A percentile compares a stretch with the other conserved stretches of the same genome.
Evolutionary conservation across 225 moss, liverwort and hornwort species (phyloP).

Genomic region (Bryoerythrophyllum caledonicum): DNA sequence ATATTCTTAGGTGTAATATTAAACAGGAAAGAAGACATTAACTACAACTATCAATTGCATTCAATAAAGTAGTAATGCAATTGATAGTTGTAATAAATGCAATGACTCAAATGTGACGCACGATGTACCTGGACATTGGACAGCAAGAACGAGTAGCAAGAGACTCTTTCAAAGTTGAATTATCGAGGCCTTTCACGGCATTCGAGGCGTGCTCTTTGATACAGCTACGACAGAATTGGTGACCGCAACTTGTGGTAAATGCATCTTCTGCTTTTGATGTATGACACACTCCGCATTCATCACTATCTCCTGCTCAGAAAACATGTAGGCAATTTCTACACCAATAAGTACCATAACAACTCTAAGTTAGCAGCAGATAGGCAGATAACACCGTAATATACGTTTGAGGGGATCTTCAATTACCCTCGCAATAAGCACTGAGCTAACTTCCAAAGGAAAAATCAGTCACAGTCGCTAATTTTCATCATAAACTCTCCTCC

Average conservation of each 20-base stretch:
- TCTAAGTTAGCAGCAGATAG: not conserved
- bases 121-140: slow-evolving; percentile 48
- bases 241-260: slow-evolving; percentile 55
- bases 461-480: not conserved
- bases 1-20: not conserved
- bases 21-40: not conserved
- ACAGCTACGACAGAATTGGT: slow-evolving; percentile 63
- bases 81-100: not conserved
- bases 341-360: slow-evolving; percentile 9
- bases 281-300: slow-evolving; percentile 60
- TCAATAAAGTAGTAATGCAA: not conserved
- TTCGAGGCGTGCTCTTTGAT: slow-evolving; percentile 47
- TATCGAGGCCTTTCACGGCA: slow-evolving; percentile 34
- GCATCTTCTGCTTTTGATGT: slow-evolving; percentile 41
- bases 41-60: not conserved
- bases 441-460: not conserved
- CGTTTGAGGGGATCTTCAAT: slow-evolving; percentile 22
- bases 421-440: not conserved
- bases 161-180: slow-evolving; percentile 32
- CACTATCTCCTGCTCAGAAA: slow-evolving; percentile 25
- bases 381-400: not conserved
- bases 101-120: not conserved
- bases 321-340: not conserved
- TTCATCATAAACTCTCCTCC: not conserved
- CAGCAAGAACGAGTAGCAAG: slow-evolving; percentile 44